phyloP scores from a whole-genome alignment of 2,329 filamentous ascomycete genomes.

The Nannizziopsis barbatae region DNA sequence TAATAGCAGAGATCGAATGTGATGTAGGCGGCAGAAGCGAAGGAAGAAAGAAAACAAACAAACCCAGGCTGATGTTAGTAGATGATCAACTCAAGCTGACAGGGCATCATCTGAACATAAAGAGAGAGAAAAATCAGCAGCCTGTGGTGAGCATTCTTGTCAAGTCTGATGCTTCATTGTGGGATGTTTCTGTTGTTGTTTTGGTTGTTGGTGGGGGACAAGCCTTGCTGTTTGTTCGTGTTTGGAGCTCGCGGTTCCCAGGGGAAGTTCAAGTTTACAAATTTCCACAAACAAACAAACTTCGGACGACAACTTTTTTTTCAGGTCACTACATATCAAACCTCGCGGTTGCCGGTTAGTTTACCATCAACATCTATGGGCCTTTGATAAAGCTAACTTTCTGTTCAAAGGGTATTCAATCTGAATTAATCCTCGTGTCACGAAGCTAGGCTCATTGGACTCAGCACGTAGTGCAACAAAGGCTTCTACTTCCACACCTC shows the following conservation, averaged over 20 bases:
- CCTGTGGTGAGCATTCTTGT: too few relatives aligned
- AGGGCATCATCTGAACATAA: too few relatives aligned
- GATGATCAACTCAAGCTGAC: neutral
- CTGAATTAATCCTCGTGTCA: too few relatives aligned
- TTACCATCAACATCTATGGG: neutral
- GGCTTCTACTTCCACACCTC: too few relatives aligned
- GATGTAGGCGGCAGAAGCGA: neutral
- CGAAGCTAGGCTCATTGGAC: neutral
- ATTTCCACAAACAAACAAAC: constrained; percentile 14
- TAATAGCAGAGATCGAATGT: neutral
- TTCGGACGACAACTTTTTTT: neutral
- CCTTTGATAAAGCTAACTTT: too few relatives aligned
- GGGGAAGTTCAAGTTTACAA: constrained; percentile 4
- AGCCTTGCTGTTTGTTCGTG: constrained; percentile 5
- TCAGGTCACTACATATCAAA: neutral
- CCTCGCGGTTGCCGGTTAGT: neutral
- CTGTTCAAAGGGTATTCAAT: too few relatives aligned
- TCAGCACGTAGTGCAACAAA: neutral
- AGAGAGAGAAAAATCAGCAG: too few relatives aligned
- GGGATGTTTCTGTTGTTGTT: constrained; percentile 1
- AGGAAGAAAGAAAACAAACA: neutral
- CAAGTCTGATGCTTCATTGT: neutral
- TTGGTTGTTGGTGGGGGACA: constrained; percentile 5
- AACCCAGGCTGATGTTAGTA: neutral
- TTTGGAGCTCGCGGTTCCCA: constrained; percentile 7